Conservation (phyloP, 257 asterid species). For the Solanum ossicruentum region DNA sequence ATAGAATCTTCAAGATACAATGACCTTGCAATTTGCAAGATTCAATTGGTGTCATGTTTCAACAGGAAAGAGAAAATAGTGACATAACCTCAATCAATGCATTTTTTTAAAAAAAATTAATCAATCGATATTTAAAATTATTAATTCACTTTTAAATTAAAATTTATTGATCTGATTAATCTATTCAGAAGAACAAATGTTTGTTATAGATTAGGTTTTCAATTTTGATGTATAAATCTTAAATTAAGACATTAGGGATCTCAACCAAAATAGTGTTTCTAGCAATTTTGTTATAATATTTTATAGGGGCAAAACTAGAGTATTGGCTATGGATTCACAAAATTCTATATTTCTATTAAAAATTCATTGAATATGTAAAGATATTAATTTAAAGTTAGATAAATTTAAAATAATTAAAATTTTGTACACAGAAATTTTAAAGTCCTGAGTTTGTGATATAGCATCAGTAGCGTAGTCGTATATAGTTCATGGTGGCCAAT, state of each 20-base stretch:
- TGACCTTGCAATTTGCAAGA: neutral
- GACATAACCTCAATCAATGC: neutral
- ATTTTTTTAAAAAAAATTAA: neutral
- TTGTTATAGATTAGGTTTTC: neutral
- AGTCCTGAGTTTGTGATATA: neutral
- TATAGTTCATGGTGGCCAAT: no score
- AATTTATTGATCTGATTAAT: neutral
- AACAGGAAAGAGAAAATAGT: neutral
- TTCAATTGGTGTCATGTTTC: neutral
- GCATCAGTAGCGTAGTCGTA: no score
- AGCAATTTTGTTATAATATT: neutral
- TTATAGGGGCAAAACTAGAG: neutral
- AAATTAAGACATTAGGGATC: neutral
- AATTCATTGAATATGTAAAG: neutral
- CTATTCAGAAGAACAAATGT: neutral
- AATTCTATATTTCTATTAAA: neutral
- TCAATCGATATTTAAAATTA: neutral
- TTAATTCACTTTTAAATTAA: neutral
- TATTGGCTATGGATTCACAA: neutral
- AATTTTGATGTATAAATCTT: neutral
- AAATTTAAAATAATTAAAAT: neutral
- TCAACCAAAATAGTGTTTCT: neutral
- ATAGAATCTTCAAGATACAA: neutral
- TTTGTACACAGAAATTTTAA: neutral
- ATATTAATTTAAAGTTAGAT: neutral